These are phyloP conservation scores for Trypanosoma avium DNA, from an alignment of 208 protist genomes.

Conservation along the genomic window DNA sequence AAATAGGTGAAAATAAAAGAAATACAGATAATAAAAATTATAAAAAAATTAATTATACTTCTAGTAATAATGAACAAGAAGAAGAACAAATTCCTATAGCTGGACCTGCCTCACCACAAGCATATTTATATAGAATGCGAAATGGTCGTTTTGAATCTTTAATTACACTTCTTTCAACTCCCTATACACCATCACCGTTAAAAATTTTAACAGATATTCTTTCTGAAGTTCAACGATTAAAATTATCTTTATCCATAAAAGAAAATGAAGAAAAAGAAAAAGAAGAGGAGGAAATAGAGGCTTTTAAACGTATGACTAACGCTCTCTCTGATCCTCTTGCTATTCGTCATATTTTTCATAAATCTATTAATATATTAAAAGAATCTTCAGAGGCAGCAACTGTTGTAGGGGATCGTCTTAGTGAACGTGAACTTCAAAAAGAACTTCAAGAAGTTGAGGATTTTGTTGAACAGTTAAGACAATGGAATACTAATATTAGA, in stretches of 20 bases:
- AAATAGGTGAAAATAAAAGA: neutral
- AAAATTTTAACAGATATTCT: conserved; percentile 65
- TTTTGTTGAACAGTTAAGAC: conserved; percentile 24
- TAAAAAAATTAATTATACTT: neutral
- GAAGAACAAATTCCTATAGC: conserved; percentile 7
- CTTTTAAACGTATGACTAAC: conserved; percentile 15
- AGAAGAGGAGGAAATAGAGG: conserved; percentile 4
- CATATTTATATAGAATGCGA: conserved; percentile 57
- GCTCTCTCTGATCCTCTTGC: conserved; percentile 31
- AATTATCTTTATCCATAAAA: neutral
- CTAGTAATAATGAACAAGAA: neutral
- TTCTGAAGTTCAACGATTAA: conserved; percentile 18
- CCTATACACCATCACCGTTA: conserved; percentile 61
- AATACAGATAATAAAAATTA: neutral
- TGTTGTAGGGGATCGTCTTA: conserved; percentile 31
- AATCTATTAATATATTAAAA: conserved; percentile 10
- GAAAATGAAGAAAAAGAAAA: neutral
- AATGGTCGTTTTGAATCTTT: conserved; percentile 48
- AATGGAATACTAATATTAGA: conserved; percentile 18
- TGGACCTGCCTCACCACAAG: conserved; percentile 32
- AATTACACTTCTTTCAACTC: conserved; percentile 44
- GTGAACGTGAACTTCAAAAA: conserved; percentile 31
- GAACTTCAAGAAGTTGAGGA: conserved; percentile 28
- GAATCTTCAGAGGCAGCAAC: conserved; percentile 21
- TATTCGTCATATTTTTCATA: conserved; percentile 17